Conservation (phyloP, 139 green algal genomes). For the Marvania coccoides region DNA sequence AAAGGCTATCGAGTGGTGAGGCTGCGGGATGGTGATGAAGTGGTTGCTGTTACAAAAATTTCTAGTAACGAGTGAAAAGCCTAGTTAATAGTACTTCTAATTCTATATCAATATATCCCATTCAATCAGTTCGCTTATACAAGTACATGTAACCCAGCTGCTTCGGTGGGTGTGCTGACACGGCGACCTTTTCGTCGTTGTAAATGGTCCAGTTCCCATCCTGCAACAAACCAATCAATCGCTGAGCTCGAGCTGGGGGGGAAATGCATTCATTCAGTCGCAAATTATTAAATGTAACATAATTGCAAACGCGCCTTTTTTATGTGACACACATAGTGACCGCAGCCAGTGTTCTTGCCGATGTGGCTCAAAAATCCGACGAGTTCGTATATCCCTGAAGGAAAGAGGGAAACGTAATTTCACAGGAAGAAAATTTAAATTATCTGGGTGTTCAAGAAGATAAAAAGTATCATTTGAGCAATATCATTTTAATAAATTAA, state of each 20-base stretch:
- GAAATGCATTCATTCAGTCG: not conserved
- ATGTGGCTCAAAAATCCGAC: constrained; percentile 92
- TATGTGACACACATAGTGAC: constrained; percentile 96
- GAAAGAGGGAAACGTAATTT: no score
- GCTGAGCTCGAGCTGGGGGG: not conserved
- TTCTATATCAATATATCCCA: no score
- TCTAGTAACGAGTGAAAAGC: not conserved
- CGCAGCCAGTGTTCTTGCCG: constrained; percentile 81
- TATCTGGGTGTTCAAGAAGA: no score
- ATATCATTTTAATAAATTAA: no score
- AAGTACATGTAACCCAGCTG: constrained; percentile 96
- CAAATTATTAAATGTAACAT: not conserved
- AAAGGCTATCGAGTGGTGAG: constrained; percentile 31
- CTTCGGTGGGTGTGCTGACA: constrained; percentile 63
- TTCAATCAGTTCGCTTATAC: constrained; percentile 44
- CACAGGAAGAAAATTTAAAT: no score
- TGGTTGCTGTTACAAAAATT: constrained; percentile 27
- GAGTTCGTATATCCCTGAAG: constrained; percentile 78
- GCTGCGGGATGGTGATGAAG: constrained; percentile 31
- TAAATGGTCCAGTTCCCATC: constrained; percentile 83
- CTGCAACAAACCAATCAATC: not conserved
- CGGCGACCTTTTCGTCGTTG: constrained; percentile 98
- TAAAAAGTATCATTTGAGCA: no score
- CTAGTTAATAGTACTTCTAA: no score
- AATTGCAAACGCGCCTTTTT: constrained; percentile 42